Conservation (phyloP, 2,329 filamentous ascomycete genomes). For the Aspergillus bombycis region DNA sequence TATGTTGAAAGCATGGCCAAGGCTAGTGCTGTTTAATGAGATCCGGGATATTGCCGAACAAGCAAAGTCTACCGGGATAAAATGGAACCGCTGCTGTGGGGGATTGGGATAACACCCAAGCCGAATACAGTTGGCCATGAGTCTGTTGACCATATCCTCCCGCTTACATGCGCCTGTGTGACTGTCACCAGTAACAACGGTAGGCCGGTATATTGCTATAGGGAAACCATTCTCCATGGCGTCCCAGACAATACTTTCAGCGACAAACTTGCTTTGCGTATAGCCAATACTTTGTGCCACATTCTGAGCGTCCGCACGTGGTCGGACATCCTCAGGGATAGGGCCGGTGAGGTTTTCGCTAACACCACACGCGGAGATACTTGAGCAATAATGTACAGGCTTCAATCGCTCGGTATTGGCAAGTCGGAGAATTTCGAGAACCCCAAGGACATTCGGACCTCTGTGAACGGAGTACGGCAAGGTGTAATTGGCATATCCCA, state of each 20-base stretch:
- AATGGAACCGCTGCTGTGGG: slow-evolving; percentile 13
- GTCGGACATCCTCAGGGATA: slow-evolving; percentile 14
- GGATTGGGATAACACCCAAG: slow-evolving; percentile 18
- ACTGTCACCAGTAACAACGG: slow-evolving; percentile 22
- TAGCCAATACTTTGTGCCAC: slow-evolving; percentile 21
- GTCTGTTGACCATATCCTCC: slow-evolving; percentile 20
- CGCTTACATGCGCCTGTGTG: slow-evolving; percentile 19
- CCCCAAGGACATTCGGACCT: slow-evolving; percentile 13
- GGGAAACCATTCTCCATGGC: slow-evolving; percentile 23
- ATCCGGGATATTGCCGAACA: slow-evolving; percentile 19
- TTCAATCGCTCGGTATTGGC: slow-evolving; percentile 20
- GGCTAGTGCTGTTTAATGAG: slow-evolving; percentile 2
- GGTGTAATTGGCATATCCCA: slow-evolving; percentile 15
- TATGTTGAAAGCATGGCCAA: slow-evolving; percentile 24
- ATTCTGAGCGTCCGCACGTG: neutral
- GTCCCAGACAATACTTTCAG: slow-evolving; percentile 22
- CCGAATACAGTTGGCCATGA: slow-evolving; percentile 21
- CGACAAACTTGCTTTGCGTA: slow-evolving; percentile 24
- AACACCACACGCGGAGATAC: slow-evolving; percentile 21
- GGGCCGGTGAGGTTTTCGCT: slow-evolving; percentile 5
- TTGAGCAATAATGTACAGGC: slow-evolving; percentile 22
- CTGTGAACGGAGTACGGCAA: slow-evolving; percentile 17
- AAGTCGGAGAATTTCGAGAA: slow-evolving; percentile 11
- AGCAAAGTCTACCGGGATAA: slow-evolving; percentile 23
- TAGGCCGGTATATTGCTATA: slow-evolving; percentile 23